phyloP scores from a whole-genome alignment of 495 filamentous ascomycete genomes.

The Lichenothelia convexa region DNA sequence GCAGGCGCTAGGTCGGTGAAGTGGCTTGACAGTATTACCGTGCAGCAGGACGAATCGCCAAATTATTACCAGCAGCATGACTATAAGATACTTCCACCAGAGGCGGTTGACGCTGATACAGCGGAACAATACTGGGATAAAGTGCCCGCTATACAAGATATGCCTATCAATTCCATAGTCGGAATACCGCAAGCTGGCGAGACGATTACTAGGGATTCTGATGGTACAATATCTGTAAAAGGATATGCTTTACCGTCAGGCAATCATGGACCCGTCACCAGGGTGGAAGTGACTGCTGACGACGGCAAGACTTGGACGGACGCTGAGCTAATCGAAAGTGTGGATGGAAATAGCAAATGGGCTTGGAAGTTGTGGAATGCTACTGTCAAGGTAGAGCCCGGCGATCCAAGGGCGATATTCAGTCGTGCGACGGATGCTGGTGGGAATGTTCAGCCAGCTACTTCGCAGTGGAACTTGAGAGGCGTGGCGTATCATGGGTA shows the following conservation, averaged over 20 bases:
- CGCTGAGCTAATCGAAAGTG: conserved; percentile 17
- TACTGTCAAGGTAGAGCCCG: conserved; percentile 14
- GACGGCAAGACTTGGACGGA: conserved; percentile 31
- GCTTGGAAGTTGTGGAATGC: conserved; percentile 32
- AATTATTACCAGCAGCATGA: conserved; percentile 23
- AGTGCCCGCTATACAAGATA: conserved; percentile 17
- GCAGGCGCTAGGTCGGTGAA: conserved; percentile 22
- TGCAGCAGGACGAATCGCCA: conserved; percentile 12
- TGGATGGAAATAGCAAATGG: conserved; percentile 23
- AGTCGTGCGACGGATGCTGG: conserved; percentile 34
- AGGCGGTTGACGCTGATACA: conserved; percentile 18
- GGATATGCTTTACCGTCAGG: conserved; percentile 40
- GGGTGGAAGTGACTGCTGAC: conserved; percentile 34
- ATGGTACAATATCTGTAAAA: conserved; percentile 27
- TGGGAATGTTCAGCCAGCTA: conserved; percentile 29
- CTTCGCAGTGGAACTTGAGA: conserved; percentile 37
- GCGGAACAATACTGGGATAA: conserved; percentile 28
- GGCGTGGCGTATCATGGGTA: conserved; percentile 45
- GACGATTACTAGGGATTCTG: conserved; percentile 17
- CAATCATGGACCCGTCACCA: conserved; percentile 31
- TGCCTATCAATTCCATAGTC: conserved; percentile 32
- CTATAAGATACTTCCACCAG: conserved; percentile 23
- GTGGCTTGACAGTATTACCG: conserved; percentile 23
- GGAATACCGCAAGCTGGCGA: conserved; percentile 27
- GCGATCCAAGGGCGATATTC: conserved; percentile 23